Percentiles rank a stretch among this genome's conserved stretches.
phyloP scores from a whole-genome alignment of 75 land plant species.

The Picea sitchensis region DNA sequence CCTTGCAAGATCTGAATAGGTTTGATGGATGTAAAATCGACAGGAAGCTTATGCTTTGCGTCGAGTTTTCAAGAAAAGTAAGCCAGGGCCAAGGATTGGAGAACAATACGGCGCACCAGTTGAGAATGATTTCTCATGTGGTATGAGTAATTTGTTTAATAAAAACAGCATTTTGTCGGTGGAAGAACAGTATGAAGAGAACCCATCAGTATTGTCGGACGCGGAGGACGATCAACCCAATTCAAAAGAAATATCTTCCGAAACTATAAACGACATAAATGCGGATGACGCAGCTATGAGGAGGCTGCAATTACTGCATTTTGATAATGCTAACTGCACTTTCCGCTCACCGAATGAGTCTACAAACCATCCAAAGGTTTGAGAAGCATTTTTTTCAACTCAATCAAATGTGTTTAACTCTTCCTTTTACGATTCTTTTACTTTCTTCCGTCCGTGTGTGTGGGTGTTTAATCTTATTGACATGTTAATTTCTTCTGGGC shows the following conservation, averaged over 20 bases:
- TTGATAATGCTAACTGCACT: neutral
- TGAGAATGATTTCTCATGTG: slow-evolving; percentile 5
- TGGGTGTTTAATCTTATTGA: no score
- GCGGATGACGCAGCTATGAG: neutral
- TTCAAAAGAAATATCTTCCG: neutral
- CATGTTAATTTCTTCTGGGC: no score
- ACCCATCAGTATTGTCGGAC: neutral
- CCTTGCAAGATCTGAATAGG: neutral
- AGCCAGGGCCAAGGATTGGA: slow-evolving; percentile 17
- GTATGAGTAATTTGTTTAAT: neutral
- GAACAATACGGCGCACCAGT: slow-evolving; percentile 21
- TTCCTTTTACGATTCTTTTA: no score
- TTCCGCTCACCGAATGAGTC: neutral
- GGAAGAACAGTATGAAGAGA: neutral
- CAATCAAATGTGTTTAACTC: no score
- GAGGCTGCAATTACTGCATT: neutral
- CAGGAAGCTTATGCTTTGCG: slow-evolving; percentile 24
- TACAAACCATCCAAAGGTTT: neutral
- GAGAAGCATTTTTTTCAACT: no score
- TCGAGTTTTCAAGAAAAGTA: slow-evolving; percentile 38
- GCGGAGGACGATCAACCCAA: neutral
- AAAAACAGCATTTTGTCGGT: neutral
- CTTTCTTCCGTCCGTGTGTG: no score
- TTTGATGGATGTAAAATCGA: neutral
- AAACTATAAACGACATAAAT: neutral